Conservation (phyloP, 2,329 filamentous ascomycete species). For the Intubia oerlemansii region DNA sequence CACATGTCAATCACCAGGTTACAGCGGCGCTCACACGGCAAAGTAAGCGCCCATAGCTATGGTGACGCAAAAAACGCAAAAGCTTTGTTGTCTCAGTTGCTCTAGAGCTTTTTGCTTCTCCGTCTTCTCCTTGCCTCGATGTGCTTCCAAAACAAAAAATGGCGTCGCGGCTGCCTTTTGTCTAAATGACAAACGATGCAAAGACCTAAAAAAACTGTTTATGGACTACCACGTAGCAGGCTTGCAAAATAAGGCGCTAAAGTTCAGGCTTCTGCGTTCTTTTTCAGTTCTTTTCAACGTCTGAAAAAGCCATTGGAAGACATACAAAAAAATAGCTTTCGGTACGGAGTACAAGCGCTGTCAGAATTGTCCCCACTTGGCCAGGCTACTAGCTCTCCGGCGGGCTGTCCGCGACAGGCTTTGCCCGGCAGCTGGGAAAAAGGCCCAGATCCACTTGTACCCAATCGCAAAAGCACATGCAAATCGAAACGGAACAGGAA, state of each 20-base stretch:
- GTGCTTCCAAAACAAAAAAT: neutral
- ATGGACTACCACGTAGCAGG: too few species aligned
- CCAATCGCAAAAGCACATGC: conserved; percentile 6
- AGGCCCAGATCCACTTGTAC: too few species aligned
- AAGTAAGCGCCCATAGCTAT: too few species aligned
- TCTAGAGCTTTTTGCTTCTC: neutral
- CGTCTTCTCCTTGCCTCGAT: neutral
- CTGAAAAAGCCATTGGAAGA: neutral
- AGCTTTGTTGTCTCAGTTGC: too few species aligned
- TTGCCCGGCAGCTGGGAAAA: too few species aligned
- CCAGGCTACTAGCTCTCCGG: neutral
- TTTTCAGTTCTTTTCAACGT: neutral
- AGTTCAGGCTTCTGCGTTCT: too few species aligned
- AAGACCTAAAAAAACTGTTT: too few species aligned
- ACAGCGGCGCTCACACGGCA: neutral
- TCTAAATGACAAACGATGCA: neutral
- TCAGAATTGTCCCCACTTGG: neutral
- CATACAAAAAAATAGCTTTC: neutral
- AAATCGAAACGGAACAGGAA: conserved; percentile 2
- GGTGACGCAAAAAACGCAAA: too few species aligned
- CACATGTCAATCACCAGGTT: conserved; percentile 2
- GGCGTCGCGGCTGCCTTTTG: neutral
- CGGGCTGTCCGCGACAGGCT: too few species aligned
- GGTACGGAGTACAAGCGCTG: neutral
- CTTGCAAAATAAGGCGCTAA: too few species aligned